Conservation (phyloP, 768 basidiomycete species). For the Paxillus ammoniavirescens region DNA sequence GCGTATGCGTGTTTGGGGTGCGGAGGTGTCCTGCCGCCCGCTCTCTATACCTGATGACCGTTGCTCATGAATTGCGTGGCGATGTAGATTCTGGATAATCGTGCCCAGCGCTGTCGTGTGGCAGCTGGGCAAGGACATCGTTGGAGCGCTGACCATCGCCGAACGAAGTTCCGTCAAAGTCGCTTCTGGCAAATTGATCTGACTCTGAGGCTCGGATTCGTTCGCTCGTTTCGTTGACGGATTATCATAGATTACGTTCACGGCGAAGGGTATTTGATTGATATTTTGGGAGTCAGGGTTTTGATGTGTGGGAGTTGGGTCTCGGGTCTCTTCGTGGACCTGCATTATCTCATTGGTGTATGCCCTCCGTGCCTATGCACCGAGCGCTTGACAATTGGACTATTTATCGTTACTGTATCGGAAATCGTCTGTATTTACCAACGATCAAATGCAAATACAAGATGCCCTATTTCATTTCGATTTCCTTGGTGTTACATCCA, state of each 20-base stretch:
- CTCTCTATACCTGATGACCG: not conserved
- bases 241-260: too few relatives aligned
- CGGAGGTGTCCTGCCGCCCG: not conserved
- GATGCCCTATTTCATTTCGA: not conserved
- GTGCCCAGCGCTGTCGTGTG: constrained; percentile 61
- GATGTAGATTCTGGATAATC: constrained; percentile 72
- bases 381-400: too few relatives aligned
- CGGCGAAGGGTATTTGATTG: too few relatives aligned
- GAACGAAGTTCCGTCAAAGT: constrained; percentile 26
- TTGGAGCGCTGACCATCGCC: constrained; percentile 37
- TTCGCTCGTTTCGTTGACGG: too few relatives aligned
- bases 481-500: constrained; percentile 2
- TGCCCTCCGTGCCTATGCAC: too few relatives aligned
- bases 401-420: too few relatives aligned
- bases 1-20: constrained; percentile 21
- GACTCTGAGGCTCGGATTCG: constrained; percentile 7
- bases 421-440: not conserved
- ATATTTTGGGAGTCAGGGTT: too few relatives aligned
- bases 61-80: not conserved
- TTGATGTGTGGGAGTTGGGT: too few relatives aligned
- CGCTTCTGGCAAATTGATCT: constrained; percentile 32
- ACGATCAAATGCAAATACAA: not conserved
- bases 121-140: constrained; percentile 63
- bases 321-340: too few relatives aligned
- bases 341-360: too few relatives aligned